Conservation (phyloP, 495 filamentous ascomycete genomes). For the Penicillium egyptiacum region DNA sequence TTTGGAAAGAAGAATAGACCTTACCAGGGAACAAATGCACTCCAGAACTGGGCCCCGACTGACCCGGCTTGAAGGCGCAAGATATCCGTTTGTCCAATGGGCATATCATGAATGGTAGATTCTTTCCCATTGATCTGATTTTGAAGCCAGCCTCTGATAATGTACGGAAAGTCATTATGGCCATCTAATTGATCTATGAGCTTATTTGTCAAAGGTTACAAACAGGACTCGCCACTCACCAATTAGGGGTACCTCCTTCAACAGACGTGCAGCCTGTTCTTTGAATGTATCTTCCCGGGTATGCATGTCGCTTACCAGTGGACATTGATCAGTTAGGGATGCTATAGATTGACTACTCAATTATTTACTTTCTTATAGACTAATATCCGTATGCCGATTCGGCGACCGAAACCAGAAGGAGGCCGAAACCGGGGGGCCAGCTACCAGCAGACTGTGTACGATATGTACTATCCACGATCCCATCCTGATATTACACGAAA, state of each 20-base stretch:
- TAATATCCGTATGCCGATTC: too few species aligned
- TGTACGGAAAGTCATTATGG: conserved; percentile 1
- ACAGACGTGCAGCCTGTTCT: neutral
- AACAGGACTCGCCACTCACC: neutral
- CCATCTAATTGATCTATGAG: neutral
- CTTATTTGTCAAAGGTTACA: neutral
- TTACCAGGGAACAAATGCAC: conserved; percentile 23
- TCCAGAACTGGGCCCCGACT: conserved; percentile 56
- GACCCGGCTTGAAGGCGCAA: conserved; percentile 52
- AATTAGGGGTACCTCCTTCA: neutral
- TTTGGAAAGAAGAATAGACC: neutral
- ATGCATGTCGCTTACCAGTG: too few species aligned
- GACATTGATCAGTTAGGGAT: too few species aligned
- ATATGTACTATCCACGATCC: too few species aligned
- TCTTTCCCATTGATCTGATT: neutral
- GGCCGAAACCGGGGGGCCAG: too few species aligned
- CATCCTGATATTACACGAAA: too few species aligned
- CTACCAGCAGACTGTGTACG: too few species aligned
- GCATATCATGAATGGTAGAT: neutral
- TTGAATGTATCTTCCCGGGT: neutral
- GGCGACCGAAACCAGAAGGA: too few species aligned
- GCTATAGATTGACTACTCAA: too few species aligned
- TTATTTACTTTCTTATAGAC: too few species aligned
- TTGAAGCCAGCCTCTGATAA: neutral
- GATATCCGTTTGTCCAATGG: conserved; percentile 8